Evolutionary conservation across 176 grass and related monocot species (phyloP), one percentile per base, ranked within the genome.

Genomic region (Carex pumila): DNA sequence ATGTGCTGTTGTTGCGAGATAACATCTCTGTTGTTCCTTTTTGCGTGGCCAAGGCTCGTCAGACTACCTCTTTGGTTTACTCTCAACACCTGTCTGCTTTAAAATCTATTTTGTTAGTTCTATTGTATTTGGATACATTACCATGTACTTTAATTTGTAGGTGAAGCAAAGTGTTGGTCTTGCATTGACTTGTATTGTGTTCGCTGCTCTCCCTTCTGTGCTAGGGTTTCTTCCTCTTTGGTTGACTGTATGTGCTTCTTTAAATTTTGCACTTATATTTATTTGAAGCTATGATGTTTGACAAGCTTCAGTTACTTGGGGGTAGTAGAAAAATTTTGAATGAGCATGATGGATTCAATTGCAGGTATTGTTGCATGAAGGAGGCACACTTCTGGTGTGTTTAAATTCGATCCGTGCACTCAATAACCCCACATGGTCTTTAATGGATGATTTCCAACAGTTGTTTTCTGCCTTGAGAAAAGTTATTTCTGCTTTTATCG

Each of bases 151-250:
- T 85, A 88, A 71, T 61, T 87, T 91, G 72, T 90, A 98, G 95
- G 95, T 98, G 41, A 98, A 98, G 84, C 95, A 98, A 94, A 98
- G 95, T 78, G 95, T 98, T 80, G 95, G 85, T 31, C 95, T 98
- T 91, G 95, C 95, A 56, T 90, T 98, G 79, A 83, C 91, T 61
- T 98, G 95, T 87, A 98, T 98, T 61, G 31, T 94, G 79, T 89
- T 98, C 79, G 95, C 95, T 83, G 86, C 95, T 60, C 95, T 98
- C 91, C 92, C 95, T 69, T 98, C 95, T 60, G 95, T 98, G 12
- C 81, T 98, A 11, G 95, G 95, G 73, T 98, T 93, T 90, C 91
- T 98, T 93, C 95, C 95, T 79, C 95, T 98, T 85, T 98, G 95
- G 95, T 85, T 98, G 80, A 98, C 95, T 49, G 95, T 98, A 88